Conservation (phyloP, 768 basidiomycete species). For the Mycena vitilis region DNA sequence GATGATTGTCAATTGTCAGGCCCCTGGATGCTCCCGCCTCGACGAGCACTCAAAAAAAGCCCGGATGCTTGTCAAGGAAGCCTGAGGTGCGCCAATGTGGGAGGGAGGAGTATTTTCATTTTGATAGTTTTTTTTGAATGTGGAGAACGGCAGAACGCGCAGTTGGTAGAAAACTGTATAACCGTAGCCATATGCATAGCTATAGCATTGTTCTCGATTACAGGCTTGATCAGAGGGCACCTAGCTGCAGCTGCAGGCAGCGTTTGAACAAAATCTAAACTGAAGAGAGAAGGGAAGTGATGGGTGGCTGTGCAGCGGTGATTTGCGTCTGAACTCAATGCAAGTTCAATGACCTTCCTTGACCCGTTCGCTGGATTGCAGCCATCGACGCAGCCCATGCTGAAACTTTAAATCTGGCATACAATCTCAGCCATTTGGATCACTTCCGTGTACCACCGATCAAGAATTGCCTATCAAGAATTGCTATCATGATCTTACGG, state of each 20-base stretch:
- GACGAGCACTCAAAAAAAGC: neutral
- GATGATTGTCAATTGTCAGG: conserved; percentile 24
- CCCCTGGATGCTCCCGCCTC: neutral
- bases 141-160: no score
- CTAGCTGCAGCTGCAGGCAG: neutral
- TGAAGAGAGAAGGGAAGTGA: neutral
- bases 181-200: no score
- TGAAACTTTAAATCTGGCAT: conserved; percentile 13
- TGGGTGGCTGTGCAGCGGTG: neutral
- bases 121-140: no score
- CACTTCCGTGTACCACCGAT: conserved; percentile 3
- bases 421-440: conserved; percentile 14
- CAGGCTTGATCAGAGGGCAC: neutral
- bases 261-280: neutral
- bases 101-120: no score
- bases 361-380: no score
- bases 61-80: neutral
- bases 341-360: no score
- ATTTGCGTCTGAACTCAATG: no score
- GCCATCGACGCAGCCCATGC: no score
- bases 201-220: no score
- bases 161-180: no score
- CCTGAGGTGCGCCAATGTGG: no score
- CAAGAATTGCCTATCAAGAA: neutral
- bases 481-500: no score